These are phyloP conservation scores for Suillus americanus DNA, from an alignment of 768 basidiomycete species.

Conservation along the genomic window DNA sequence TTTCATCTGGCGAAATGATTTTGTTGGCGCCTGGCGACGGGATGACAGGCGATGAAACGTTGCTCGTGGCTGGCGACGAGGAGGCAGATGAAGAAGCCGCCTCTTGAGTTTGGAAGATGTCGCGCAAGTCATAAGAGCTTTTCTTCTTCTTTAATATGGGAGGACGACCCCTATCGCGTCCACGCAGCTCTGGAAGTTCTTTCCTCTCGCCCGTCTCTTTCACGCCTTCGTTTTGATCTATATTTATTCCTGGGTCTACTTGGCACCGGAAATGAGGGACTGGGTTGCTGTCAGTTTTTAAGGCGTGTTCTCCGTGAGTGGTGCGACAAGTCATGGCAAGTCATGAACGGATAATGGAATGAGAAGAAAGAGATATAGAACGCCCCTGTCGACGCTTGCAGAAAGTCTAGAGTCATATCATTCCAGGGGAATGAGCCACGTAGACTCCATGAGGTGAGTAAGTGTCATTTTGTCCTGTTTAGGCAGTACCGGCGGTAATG, in stretches of 20 bases:
- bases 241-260: no score
- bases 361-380: background rate
- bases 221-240: background rate
- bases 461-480: background rate
- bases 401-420: no score
- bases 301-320: background rate
- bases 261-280: background rate
- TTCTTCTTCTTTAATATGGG: conserved; percentile 35
- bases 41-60: background rate
- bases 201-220: background rate
- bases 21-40: background rate
- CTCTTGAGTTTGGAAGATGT: conserved; percentile 23
- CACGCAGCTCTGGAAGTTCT: background rate
- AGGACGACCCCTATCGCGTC: background rate
- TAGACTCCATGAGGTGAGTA: background rate
- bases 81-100: background rate
- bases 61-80: background rate
- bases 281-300: background rate
- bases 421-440: no score
- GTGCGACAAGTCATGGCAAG: background rate
- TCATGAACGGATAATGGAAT: background rate
- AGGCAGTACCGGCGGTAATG: background rate
- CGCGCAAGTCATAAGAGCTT: conserved; percentile 32
- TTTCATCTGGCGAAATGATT: background rate
- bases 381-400: background rate